These are phyloP conservation scores for Oryza officinalis DNA, from an alignment of 176 grass and related monocot genomes.

Conservation along the genomic window DNA sequence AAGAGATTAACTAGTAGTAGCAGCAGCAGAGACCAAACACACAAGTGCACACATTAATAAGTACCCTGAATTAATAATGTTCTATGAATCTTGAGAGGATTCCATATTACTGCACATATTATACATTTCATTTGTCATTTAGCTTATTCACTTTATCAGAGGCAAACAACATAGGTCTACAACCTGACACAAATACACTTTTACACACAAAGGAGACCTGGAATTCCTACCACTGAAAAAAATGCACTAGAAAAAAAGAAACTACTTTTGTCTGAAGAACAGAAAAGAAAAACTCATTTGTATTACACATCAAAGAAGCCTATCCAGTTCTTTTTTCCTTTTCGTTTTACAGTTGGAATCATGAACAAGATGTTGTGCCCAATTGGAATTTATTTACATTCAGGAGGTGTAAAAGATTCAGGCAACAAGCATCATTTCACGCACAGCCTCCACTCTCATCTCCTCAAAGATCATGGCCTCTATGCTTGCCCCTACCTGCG, in stretches of 20 bases:
- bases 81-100: background rate
- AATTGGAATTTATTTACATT: constrained; percentile 25
- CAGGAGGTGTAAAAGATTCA: constrained; percentile 10
- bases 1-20: background rate
- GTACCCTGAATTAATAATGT: background rate
- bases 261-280: background rate
- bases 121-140: background rate
- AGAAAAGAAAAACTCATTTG: background rate
- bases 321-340: background rate
- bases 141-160: background rate
- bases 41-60: background rate
- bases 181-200: background rate
- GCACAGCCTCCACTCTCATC: constrained; percentile 58
- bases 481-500: constrained; percentile 47
- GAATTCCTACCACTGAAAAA: background rate
- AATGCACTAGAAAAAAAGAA: background rate
- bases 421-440: constrained; percentile 50
- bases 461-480: constrained; percentile 86
- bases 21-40: background rate
- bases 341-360: background rate
- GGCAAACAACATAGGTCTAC: background rate
- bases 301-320: background rate
- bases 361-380: constrained; percentile 9
- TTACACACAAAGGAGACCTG: background rate
- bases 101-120: background rate